Evolutionary conservation across 768 basidiomycete species (phyloP), one percentile per base, ranked within the genome.

Genomic region (Leccinum fibrillosum): DNA sequence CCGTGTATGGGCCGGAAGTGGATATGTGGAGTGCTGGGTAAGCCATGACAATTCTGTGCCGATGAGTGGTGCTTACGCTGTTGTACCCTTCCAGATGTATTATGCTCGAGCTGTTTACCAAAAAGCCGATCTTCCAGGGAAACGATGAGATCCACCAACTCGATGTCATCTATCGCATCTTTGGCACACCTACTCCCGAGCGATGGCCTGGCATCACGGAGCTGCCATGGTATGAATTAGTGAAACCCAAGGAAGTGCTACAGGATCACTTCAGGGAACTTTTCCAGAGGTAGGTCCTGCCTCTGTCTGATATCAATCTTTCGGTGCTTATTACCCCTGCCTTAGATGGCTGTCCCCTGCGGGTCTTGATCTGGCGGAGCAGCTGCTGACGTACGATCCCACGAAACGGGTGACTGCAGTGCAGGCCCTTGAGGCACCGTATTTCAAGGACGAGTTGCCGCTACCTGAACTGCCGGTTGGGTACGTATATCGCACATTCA

Each of bases 21-120:
- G 97, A 99, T 68, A 97, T 98, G 88, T 99, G 97, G 97, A 96
- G 94, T 72, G 97, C 97, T 44, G 97, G 97, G 94, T 96, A 75
- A 59, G 62, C 32, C 42, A 12, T 35, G 37, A 34, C 52, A 26
- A 48, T 13, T 47, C 8, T 2, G n/a, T 48, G 2, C 26, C 30
- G 19, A 5, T 48, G 53, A 39, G 21, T 32, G 30, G 28, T 28
- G 13, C 21, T 25, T n/a, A 49, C 21, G 54, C 19, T 4, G 17
- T 48, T 34, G 6, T 6, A 37, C 4, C 1, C 50, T 49, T 61
- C 5, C 62, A 98, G 95, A 47, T 98, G 97, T 73, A 99, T 99
- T 66, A 98, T 98, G 89, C 84, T 99, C 48, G 97, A 99, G 72
- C 79, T 99, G 12, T 98, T 91, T 74, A 90, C 90, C 15, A 93